Percentiles rank a stretch among this genome's conserved stretches.
Evolutionary conservation across 441 rosid species (phyloP).

Genomic region (Gossypium schwendimanii): DNA sequence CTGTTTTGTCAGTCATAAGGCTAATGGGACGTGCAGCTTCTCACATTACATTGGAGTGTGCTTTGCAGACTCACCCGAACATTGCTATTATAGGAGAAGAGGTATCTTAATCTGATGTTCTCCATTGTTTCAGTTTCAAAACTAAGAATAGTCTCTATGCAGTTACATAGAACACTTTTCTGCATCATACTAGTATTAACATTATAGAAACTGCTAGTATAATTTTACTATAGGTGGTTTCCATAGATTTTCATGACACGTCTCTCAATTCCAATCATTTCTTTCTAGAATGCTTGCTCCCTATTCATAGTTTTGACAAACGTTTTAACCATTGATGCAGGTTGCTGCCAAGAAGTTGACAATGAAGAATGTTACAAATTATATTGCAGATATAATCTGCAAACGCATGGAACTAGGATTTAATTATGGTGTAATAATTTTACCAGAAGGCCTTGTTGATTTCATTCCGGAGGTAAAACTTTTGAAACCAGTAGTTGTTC

Average conservation of each 20-base stretch:
- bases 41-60: slow-evolving; percentile 94
- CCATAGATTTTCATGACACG: neutral
- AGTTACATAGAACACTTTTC: neutral
- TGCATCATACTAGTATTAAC: neutral
- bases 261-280: neutral
- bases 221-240: neutral
- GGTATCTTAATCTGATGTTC: slow-evolving; percentile 33
- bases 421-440: slow-evolving; percentile 80
- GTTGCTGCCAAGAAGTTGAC: slow-evolving; percentile 74
- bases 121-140: neutral
- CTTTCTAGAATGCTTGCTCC: neutral
- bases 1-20: slow-evolving; percentile 53
- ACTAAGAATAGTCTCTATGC: neutral
- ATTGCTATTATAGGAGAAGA: slow-evolving; percentile 87
- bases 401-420: slow-evolving; percentile 61
- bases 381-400: slow-evolving; percentile 70
- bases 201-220: neutral
- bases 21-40: slow-evolving; percentile 94
- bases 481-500: neutral
- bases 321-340: slow-evolving; percentile 29
- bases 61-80: slow-evolving; percentile 95
- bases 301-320: neutral
- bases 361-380: slow-evolving; percentile 73
- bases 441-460: slow-evolving; percentile 93
- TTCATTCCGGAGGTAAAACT: slow-evolving; percentile 84